Evolutionary conservation across 169 alveolate genomes (phyloP).

Genomic region (Plasmodium relictum): DNA sequence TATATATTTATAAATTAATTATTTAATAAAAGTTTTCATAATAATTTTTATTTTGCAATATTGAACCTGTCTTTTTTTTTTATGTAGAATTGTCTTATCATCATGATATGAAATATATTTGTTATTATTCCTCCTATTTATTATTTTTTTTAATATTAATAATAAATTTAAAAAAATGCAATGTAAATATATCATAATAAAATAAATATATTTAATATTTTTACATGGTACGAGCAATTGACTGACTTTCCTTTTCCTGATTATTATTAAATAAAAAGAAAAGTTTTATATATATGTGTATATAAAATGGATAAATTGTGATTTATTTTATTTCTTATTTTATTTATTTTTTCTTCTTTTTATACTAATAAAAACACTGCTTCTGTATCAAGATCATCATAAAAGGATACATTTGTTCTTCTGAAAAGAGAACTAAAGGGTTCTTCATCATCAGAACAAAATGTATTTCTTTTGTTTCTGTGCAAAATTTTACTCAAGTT

Average conservation of each 20-base stretch:
- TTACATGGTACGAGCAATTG: slow-evolving; percentile 34
- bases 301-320: not conserved
- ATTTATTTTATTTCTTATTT: slow-evolving; percentile 4
- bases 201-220: not conserved
- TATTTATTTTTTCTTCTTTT: not conserved
- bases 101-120: not conserved
- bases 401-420: slow-evolving; percentile 31
- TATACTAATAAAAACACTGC: slow-evolving; percentile 63
- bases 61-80: no score
- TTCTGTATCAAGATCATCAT: slow-evolving; percentile 50
- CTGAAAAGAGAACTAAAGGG: slow-evolving; percentile 47
- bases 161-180: not conserved
- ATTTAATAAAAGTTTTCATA: not conserved
- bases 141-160: no score
- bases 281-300: not conserved
- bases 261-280: slow-evolving; percentile 2
- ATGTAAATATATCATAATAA: not conserved
- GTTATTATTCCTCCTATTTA: not conserved
- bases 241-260: slow-evolving; percentile 60
- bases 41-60: no score
- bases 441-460: slow-evolving; percentile 14
- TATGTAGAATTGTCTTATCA: no score
- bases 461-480: slow-evolving; percentile 3
- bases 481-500: slow-evolving; percentile 16
- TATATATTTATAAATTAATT: not conserved